Evolutionary conservation across 352 stramenopile species (phyloP), one percentile per base, ranked within the genome.

Genomic region (Halophytophthora batemanensis): DNA sequence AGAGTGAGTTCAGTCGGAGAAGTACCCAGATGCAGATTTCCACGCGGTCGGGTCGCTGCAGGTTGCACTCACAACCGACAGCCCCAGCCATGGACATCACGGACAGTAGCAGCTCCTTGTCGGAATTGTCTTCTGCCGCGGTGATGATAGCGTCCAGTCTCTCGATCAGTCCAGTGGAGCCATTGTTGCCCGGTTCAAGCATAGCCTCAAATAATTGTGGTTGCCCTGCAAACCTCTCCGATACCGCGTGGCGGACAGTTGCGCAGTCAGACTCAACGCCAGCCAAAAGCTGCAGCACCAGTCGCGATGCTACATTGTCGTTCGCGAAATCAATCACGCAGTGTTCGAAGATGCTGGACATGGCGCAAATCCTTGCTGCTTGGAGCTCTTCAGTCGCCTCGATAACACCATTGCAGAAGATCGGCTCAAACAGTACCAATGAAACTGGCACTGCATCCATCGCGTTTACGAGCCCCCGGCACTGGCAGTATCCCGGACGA

Each of bases 21-120:
- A 87, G 54, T 29, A 82, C 61, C 60, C 60, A 82, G 14, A 82
- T 62, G 28, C 77, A 71, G 23, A 76, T 56, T 13, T 84, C 64
- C 3, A 63, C 53, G n/a, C 64, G 69, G 25, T 76, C 55, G 39
- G 31, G 23, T 39, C 64, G 39, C 6, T 62, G 44, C 10, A 64
- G 41, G 22, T 72, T 55, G 48, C 66, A 85, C 38, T 61, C 53
- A 58, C 53, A 76, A 7, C 71, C 76, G 43, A 89, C 51, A 8
- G 60, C 60, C 6, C 77, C 76, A 13, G 66, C 54, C 15, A 61
- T 46, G 11, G 55, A 39, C 44, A 83, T 56, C 35, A 64, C 54
- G 2, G 62, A 46, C 17, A 55, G 42, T 15, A 80, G 43, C 13
- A 52, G 19, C 22, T 15, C 48, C 2, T 57, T 47, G 41, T 74